Conservation (phyloP, 805 yeast genomes). For the Nakazawaea pomicola region DNA sequence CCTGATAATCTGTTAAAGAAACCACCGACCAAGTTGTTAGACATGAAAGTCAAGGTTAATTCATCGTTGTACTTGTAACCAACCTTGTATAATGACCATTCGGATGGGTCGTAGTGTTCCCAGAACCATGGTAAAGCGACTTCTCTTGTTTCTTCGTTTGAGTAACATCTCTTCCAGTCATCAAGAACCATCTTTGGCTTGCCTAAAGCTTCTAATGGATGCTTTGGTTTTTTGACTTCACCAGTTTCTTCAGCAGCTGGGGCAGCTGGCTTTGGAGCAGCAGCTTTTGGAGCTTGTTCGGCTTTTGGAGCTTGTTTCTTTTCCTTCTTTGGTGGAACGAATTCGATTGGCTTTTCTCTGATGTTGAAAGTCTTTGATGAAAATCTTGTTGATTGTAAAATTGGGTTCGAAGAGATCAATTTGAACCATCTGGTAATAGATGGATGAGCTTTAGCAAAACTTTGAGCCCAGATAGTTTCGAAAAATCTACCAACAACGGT, state of each 20-base stretch:
- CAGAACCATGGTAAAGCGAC: conserved; percentile 91
- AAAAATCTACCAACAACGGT: conserved; percentile 41
- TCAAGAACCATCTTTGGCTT: conserved; percentile 58
- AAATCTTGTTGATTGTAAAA: conserved; percentile 42
- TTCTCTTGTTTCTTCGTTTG: conserved; percentile 87
- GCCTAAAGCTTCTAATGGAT: conserved; percentile 77
- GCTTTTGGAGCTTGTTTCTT: conserved; percentile 18
- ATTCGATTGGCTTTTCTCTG: conserved; percentile 62
- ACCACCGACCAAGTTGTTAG: conserved; percentile 88
- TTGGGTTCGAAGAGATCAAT: conserved; percentile 22
- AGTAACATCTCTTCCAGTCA: conserved; percentile 86
- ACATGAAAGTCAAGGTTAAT: conserved; percentile 86
- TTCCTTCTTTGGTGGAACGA: conserved; percentile 54
- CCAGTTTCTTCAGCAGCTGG: conserved; percentile 5
- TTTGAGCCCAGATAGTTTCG: conserved; percentile 39
- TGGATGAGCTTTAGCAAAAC: conserved; percentile 48
- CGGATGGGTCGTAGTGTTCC: conserved; percentile 80
- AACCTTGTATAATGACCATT: conserved; percentile 85
- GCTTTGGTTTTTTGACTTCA: conserved; percentile 58
- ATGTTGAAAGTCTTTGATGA: conserved; percentile 42
- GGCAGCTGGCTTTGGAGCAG: conserved; percentile 16
- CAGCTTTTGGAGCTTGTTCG: conserved; percentile 28
- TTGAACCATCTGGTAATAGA: conserved; percentile 47
- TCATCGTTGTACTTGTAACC: conserved; percentile 92
- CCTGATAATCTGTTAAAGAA: conserved; percentile 84